Evolutionary conservation across 2,329 filamentous ascomycete species (phyloP).

Genomic region (Polytolypa hystricis): DNA sequence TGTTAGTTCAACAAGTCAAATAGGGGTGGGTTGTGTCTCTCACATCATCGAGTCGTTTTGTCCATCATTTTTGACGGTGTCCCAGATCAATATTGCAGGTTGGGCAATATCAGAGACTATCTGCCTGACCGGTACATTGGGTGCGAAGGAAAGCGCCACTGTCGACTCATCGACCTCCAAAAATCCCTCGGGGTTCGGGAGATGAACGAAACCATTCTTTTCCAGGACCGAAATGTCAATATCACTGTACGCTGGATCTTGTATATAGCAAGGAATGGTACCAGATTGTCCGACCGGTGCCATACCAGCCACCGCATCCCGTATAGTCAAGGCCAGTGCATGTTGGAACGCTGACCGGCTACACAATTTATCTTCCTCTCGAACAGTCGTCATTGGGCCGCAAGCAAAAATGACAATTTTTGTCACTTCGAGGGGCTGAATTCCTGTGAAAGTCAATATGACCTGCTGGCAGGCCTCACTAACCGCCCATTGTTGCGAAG

Average conservation of each 20-base stretch:
- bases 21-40: neutral
- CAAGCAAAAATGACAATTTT: neutral
- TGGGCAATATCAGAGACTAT: conserved; percentile 2
- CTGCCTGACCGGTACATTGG: neutral
- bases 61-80: conserved; percentile 1
- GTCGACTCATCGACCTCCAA: neutral
- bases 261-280: neutral
- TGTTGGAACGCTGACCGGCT: neutral
- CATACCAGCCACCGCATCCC: neutral
- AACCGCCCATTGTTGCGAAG: neutral
- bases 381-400: neutral
- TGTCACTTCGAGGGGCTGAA: neutral
- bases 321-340: neutral
- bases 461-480: neutral
- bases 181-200: neutral
- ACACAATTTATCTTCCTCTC: neutral
- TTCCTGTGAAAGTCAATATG: neutral
- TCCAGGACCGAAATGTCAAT: neutral
- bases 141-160: neutral
- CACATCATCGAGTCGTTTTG: neutral
- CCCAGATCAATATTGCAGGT: neutral
- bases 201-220: neutral
- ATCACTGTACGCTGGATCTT: neutral
- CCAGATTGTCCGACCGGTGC: no score
- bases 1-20: neutral